phyloP scores from a whole-genome alignment of 441 rosid genomes.

The Populus trichocarpa region DNA sequence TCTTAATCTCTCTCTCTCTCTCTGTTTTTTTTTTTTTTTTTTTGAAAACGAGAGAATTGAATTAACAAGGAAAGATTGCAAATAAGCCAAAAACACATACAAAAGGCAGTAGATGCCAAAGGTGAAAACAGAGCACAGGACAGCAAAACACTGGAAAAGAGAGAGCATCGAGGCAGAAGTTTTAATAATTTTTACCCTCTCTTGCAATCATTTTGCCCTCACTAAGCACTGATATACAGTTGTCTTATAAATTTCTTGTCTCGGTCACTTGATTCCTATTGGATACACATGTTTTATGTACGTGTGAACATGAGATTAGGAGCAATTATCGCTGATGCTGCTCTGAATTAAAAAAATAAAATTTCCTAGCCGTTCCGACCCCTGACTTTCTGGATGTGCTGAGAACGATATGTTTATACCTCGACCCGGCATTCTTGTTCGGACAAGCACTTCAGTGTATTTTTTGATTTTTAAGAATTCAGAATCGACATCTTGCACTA shows the following conservation, averaged over 20 bases:
- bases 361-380: too few species aligned
- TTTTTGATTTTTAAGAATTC: neutral
- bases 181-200: too few species aligned
- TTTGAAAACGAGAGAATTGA: neutral
- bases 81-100: too few species aligned
- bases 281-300: neutral
- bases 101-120: neutral
- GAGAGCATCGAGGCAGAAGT: neutral
- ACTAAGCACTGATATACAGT: neutral
- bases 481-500: neutral
- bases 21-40: too few species aligned
- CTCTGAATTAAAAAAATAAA: too few species aligned
- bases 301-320: neutral
- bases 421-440: neutral
- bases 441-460: neutral
- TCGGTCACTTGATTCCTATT: neutral
- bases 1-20: neutral
- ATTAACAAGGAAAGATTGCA: neutral
- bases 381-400: too few species aligned
- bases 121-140: neutral
- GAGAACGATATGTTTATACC: neutral
- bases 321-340: neutral
- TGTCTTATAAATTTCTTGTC: neutral
- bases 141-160: neutral
- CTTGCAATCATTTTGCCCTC: neutral